Percentiles rank a stretch among this genome's conserved stretches.
phyloP scores from a whole-genome alignment of 2,329 filamentous ascomycete genomes.

The Paecilomyces variotii region DNA sequence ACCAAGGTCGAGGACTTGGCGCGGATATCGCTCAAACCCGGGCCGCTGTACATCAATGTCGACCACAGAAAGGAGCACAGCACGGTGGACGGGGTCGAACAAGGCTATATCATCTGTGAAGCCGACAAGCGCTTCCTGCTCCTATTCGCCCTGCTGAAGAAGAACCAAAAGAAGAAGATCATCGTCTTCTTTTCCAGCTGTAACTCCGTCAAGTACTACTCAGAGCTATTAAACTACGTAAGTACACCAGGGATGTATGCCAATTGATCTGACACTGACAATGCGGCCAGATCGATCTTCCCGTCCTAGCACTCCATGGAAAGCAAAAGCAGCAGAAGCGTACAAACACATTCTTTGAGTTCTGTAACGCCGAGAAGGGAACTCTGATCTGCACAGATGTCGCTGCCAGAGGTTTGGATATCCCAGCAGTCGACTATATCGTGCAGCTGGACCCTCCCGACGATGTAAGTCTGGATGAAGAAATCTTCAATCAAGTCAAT shows the following conservation, averaged over 20 bases:
- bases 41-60: conserved; percentile 94
- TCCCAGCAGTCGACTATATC: conserved; percentile 92
- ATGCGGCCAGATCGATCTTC: conserved; percentile 94
- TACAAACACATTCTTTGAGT: conserved; percentile 98
- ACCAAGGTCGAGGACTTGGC: conserved; percentile 98
- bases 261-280: conserved; percentile 64
- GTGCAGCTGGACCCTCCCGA: conserved; percentile 93
- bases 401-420: conserved; percentile 88
- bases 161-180: conserved; percentile 90
- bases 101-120: conserved; percentile 91
- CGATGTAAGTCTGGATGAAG: conserved; percentile 39
- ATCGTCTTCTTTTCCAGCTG: conserved; percentile 95
- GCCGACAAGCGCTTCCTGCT: conserved; percentile 89
- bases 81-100: conserved; percentile 88
- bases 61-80: conserved; percentile 82
- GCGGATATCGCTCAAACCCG: conserved; percentile 81
- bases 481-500: neutral
- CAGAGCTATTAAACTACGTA: conserved; percentile 82
- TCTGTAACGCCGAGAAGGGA: conserved; percentile 74
- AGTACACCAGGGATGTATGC: neutral
- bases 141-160: conserved; percentile 88
- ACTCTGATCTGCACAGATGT: conserved; percentile 96
- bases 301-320: conserved; percentile 76
- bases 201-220: conserved; percentile 91
- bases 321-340: conserved; percentile 99